Base-by-base conservation (phyloP, 164 flowering plant species). In the Malania oleifera region DNA sequence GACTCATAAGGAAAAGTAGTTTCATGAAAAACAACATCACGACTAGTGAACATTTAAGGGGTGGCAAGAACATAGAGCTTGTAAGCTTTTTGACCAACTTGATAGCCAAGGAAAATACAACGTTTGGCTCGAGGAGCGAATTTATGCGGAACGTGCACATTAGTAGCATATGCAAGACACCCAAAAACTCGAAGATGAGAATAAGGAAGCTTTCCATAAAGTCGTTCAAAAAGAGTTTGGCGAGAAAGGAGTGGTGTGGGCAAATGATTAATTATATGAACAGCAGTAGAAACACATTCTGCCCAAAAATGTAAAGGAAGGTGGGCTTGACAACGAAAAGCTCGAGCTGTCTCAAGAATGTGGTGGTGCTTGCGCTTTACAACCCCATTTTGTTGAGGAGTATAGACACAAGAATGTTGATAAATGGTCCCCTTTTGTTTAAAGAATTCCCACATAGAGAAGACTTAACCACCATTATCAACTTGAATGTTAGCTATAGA, bases 1-100 rank as follows among this genome's bases (percentile, higher is more conserved):
- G 54, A 28, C 11, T 50, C 29, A 25, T 50, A 50, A 50, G 54
- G 54, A 17, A 50, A 50, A 50, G 24, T n/a, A n/a, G n/a, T n/a
- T n/a, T n/a, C n/a, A n/a, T n/a, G n/a, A n/a, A n/a, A n/a, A 47
- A 47, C 52, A 47, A 47, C 24, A 47, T 47, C 52, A 47, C 52
- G 24, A 15, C 27, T 47, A 47, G 52, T 47, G 52, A 50, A 50
- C 18, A 50, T 24, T 23, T 50, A 29, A 14, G 23, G 54, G 14
- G 54, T 50, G 28, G 23, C 54, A 50, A 50, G 14, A 12, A 23
- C 34, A 50, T 50, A 50, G 11, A 50, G 54, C 14, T 50, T 50
- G 29, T 50, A 50, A 50, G 54, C 54, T 25, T 50, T 50, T 25
- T 50, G 54, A 24, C 54, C 28, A 50, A 50, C 13, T 1, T 1